phyloP scores from a whole-genome alignment of 2,329 filamentous ascomycete species.

The Fusarium incarnatum region DNA sequence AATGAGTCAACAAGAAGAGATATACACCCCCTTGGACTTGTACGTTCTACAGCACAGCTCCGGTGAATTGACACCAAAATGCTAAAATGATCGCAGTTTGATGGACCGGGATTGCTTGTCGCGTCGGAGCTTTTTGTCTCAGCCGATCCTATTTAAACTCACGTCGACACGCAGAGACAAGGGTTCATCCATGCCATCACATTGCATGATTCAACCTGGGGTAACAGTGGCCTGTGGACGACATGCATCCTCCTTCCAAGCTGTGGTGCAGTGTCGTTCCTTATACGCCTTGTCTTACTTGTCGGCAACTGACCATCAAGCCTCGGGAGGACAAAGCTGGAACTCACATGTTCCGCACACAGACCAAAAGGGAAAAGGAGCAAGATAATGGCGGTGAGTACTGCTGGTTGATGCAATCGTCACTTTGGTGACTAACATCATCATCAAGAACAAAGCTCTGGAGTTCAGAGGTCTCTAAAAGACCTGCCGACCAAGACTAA shows the following conservation, averaged over 20 bases:
- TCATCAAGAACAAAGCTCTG: neutral
- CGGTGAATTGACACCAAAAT: neutral
- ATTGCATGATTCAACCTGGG: neutral
- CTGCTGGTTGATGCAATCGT: neutral
- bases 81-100: conserved; percentile 16
- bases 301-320: conserved; percentile 16
- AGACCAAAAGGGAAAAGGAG: neutral
- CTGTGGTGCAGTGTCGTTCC: neutral
- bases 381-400: conserved; percentile 19
- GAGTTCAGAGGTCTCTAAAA: neutral
- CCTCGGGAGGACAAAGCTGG: neutral
- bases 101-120: conserved; percentile 27
- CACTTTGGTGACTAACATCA: neutral
- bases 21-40: neutral
- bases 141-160: conserved; percentile 31
- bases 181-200: conserved; percentile 15
- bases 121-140: conserved; percentile 28
- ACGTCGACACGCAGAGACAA: conserved; percentile 4
- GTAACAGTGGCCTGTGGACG: neutral
- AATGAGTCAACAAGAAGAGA: neutral
- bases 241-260: neutral
- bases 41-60: conserved; percentile 1
- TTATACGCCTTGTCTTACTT: conserved; percentile 18
- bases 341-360: neutral
- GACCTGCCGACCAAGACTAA: neutral